Conservation (phyloP, 345 rosid genomes). For the Balakata baccata region DNA sequence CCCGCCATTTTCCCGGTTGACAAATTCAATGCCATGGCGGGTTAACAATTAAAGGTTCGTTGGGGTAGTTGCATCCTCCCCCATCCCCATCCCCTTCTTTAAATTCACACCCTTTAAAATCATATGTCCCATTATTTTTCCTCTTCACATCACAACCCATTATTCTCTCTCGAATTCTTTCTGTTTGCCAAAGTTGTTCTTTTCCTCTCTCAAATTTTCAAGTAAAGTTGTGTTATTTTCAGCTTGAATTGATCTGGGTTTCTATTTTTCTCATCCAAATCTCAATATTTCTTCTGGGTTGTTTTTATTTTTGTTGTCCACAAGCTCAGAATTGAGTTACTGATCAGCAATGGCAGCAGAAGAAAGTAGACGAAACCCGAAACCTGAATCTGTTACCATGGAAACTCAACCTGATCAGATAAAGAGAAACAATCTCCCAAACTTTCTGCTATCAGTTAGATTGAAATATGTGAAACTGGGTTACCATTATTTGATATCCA, state of each 20-base stretch:
- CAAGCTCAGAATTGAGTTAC: not conserved
- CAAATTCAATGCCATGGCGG: constrained; percentile 34
- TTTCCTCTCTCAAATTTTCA: not conserved
- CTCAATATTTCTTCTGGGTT: not conserved
- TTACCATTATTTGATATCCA: constrained; percentile 65
- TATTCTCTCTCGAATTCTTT: not conserved
- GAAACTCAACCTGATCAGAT: constrained; percentile 13
- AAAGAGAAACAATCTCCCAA: constrained; percentile 43
- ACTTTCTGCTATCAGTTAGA: constrained; percentile 56
- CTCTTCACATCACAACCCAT: constrained; percentile 13
- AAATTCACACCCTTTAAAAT: constrained; percentile 26
- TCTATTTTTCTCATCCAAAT: not conserved
- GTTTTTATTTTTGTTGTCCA: not conserved
- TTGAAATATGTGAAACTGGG: constrained; percentile 80
- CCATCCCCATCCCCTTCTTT: not conserved
- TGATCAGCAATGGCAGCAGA: constrained; percentile 15
- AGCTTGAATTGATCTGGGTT: not conserved
- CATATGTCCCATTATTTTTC: constrained; percentile 8
- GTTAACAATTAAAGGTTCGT: constrained; percentile 49
- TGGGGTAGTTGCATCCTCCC: constrained; percentile 67
- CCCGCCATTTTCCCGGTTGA: constrained; percentile 24
- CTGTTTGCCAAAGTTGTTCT: not conserved
- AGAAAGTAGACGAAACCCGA: not conserved
- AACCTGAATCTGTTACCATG: not conserved
- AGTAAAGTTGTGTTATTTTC: not conserved